These are phyloP conservation scores for Apiotrichum porosum DNA, from an alignment of 1,284 basidiomycete species.

Conservation along the genomic window DNA sequence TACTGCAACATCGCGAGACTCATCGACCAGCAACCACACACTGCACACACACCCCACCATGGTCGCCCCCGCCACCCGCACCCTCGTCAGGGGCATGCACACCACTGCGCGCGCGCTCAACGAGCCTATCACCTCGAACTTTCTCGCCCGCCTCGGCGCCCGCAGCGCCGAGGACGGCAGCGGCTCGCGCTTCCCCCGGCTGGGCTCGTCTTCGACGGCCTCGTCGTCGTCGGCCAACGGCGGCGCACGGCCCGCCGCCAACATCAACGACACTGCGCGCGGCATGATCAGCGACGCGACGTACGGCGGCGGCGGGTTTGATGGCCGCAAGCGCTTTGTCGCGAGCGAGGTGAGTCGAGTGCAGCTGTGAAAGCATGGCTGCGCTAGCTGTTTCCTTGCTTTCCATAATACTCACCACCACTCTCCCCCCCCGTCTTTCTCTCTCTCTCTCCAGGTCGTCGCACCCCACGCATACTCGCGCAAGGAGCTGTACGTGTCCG, in stretches of 20 bases:
- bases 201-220: neutral
- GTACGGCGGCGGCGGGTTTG: slow-evolving; percentile 11
- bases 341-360: slow-evolving; percentile 8
- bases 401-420: too few relatives aligned
- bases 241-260: neutral
- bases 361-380: neutral
- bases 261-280: slow-evolving; percentile 12
- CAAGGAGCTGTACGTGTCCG: slow-evolving; percentile 16
- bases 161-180: neutral
- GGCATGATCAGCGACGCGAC: slow-evolving; percentile 15
- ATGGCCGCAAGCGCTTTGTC: slow-evolving; percentile 1
- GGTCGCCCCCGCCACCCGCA: neutral
- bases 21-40: neutral
- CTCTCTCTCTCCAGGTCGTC: slow-evolving; percentile 7
- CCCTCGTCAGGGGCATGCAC: too few relatives aligned
- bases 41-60: neutral
- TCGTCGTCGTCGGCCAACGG: neutral
- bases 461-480: slow-evolving; percentile 13
- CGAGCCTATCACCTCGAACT: slow-evolving; percentile 16
- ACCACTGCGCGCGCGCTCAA: slow-evolving; percentile 1
- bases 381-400: too few relatives aligned
- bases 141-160: slow-evolving; percentile 13
- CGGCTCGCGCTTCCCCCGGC: too few relatives aligned
- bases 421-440: neutral
- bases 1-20: neutral